Base-by-base conservation (phyloP, 192 early-diverging fungal genomes). In the Ramicandelaber brevisporus region DNA sequence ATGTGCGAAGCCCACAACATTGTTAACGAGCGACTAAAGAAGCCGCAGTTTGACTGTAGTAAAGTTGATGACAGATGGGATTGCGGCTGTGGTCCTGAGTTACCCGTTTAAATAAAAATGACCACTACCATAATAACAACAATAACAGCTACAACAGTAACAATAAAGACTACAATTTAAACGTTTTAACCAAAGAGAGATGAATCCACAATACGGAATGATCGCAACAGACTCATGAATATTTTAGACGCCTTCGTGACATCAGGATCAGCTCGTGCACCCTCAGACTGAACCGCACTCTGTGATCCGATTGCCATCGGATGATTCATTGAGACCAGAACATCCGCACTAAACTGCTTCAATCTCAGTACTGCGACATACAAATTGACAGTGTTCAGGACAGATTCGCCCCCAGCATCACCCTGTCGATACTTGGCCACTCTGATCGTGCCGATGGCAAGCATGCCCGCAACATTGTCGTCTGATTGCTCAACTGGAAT, bases 1-100 rank as follows among this genome's bases (percentile, higher is more conserved):
- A 53, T 74, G n/a, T 95, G 89, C 44, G 36, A 53, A 3, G 65
- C 78, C 20, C 89, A 95, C 42, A 95, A 95, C 35, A 61, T 76
- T 1, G 89, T 95, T n/a, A 95, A 95, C 49, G 51, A 57, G 41
- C 55, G 79, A 31, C 40, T 90, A 11, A 46, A 64, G 5, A 90
- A 95, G 40, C 63, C 68, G 7, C 30, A 63, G 14, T 83, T 80
- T 54, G 73, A 95, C 35, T 95, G 89, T 32, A 48, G 50, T 6
- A 59, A 42, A 5, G 63, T 89, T 6, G 63, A 65, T 14, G 71
- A 76, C 13, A 53, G 65, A 5, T 95, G 79, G 37, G 65, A 78
- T 27, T 95, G 89, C 31, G 89, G 89, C 2, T 95, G 89, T 43
- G 53, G 53, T 9, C 53, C 53, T 0, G 48, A 56, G n/a, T n/a